Percentiles rank a stretch among this genome's conserved stretches.
These are phyloP conservation scores for Rhizoclosmatium sp. DNA, from an alignment of 192 early-diverging fungal genomes.

Conservation along the genomic window DNA sequence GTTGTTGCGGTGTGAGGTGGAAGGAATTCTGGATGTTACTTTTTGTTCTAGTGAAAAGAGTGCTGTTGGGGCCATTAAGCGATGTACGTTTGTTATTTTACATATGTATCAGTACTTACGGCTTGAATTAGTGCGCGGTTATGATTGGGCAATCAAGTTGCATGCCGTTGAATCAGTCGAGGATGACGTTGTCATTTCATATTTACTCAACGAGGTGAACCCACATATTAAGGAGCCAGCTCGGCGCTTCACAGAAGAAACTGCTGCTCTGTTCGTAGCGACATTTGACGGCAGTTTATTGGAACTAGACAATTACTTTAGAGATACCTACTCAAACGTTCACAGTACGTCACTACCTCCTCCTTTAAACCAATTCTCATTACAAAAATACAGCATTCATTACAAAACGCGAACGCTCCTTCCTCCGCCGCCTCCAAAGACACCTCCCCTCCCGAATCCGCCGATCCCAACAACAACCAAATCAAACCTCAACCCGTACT, in stretches of 20 bases:
- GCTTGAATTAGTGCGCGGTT: constrained; percentile 34
- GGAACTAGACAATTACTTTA: constrained; percentile 42
- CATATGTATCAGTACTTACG: neutral
- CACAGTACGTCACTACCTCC: neutral
- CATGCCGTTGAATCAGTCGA: constrained; percentile 45
- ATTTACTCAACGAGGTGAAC: constrained; percentile 47
- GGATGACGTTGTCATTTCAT: constrained; percentile 43
- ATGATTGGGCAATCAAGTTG: constrained; percentile 42
- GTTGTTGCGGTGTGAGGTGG: constrained; percentile 43
- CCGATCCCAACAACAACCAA: neutral
- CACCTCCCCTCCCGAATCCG: constrained; percentile 25
- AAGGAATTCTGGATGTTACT: constrained; percentile 46
- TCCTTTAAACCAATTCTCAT: neutral
- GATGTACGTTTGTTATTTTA: constrained; percentile 17
- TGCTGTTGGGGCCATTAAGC: constrained; percentile 31
- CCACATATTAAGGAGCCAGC: constrained; percentile 34
- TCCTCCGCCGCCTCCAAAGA: constrained; percentile 26
- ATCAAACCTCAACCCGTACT: neutral
- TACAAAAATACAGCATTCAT: constrained; percentile 17
- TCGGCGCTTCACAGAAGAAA: constrained; percentile 41
- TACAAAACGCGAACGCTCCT: constrained; percentile 35
- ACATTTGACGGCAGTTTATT: constrained; percentile 47
- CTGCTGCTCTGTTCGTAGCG: constrained; percentile 46
- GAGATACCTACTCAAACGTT: constrained; percentile 20
- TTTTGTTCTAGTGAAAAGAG: constrained; percentile 50